Evolutionary conservation across 768 basidiomycete species (phyloP).

Genomic region (Kwoniella sp.): DNA sequence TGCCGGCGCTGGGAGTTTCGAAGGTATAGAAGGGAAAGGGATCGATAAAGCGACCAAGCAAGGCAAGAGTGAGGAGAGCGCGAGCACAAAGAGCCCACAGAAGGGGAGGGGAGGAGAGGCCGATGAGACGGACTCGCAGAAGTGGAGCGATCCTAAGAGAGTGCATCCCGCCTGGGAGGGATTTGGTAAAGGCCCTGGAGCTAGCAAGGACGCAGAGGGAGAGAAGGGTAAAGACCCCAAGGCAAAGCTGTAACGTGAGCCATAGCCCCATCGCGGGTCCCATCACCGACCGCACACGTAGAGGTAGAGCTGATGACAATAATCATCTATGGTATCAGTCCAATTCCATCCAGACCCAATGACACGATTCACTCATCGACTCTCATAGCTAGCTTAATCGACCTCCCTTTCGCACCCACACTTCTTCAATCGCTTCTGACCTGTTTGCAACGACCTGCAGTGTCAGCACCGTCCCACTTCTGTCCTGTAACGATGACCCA

Average conservation of each 20-base stretch:
- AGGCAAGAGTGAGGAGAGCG: background rate
- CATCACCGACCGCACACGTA: too few species aligned
- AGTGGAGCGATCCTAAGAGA: constrained; percentile 31
- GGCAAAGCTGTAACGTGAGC: constrained; percentile 27
- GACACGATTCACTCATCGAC: too few species aligned
- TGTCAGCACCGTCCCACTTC: too few species aligned
- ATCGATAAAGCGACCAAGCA: constrained; percentile 2
- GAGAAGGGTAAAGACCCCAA: constrained; percentile 13
- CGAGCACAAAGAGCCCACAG: background rate
- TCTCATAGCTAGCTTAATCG: too few species aligned
- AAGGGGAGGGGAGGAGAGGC: constrained; percentile 5
- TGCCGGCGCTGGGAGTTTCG: constrained; percentile 22
- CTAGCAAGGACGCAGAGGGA: background rate
- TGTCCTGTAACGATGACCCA: too few species aligned
- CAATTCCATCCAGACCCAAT: too few species aligned
- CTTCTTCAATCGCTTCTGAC: too few species aligned
- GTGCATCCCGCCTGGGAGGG: constrained; percentile 45
- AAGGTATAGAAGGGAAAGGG: constrained; percentile 18
- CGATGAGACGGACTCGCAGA: constrained; percentile 5
- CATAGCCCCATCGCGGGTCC: too few species aligned
- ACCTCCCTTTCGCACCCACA: too few species aligned
- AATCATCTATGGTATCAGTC: too few species aligned
- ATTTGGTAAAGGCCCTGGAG: constrained; percentile 21
- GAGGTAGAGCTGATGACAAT: too few species aligned
- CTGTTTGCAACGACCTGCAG: too few species aligned